A percentile compares a stretch with the other conserved stretches of the same genome.
Evolutionary conservation across 192 early-diverging fungal genomes (phyloP).

Genomic region (Mortierella claussenii): DNA sequence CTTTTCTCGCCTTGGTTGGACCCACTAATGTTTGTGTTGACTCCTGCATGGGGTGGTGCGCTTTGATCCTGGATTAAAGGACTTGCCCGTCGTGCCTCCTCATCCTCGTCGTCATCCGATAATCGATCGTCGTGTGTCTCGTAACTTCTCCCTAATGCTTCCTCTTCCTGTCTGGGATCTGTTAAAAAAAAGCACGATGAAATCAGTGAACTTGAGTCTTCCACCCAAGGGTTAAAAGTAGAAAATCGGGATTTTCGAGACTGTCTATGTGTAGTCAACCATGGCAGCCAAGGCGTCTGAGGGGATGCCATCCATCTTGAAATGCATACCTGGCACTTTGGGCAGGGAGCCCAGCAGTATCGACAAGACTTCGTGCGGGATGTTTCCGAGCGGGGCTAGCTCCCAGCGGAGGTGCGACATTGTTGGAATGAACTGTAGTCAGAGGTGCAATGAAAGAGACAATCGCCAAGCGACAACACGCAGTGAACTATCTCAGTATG

Average conservation of each 20-base stretch:
- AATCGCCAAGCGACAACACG: no score
- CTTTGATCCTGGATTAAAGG: slow-evolving; percentile 13
- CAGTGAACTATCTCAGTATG: no score
- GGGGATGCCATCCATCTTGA: neutral
- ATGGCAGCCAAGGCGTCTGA: no score
- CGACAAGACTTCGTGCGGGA: slow-evolving; percentile 44
- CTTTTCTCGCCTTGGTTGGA: neutral
- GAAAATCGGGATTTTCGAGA: no score
- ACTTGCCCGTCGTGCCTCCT: slow-evolving; percentile 15
- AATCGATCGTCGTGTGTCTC: slow-evolving; percentile 37
- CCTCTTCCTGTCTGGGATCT: slow-evolving; percentile 36
- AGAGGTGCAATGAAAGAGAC: no score
- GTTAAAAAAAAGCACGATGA: neutral
- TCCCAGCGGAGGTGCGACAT: slow-evolving; percentile 53
- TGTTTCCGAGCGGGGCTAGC: slow-evolving; percentile 24
- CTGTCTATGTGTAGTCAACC: no score
- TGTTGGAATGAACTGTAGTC: neutral
- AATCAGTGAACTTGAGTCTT: neutral
- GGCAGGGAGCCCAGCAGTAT: slow-evolving; percentile 44
- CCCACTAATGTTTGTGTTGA: neutral
- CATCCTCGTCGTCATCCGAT: slow-evolving; percentile 45
- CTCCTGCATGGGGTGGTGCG: neutral
- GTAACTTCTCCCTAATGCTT: slow-evolving; percentile 24
- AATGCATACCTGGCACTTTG: slow-evolving; percentile 41
- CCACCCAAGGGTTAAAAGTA: no score